These are phyloP conservation scores for Anthracocystis panici-leucophaei DNA, from an alignment of 1,284 basidiomycete genomes.

Conservation along the genomic window DNA sequence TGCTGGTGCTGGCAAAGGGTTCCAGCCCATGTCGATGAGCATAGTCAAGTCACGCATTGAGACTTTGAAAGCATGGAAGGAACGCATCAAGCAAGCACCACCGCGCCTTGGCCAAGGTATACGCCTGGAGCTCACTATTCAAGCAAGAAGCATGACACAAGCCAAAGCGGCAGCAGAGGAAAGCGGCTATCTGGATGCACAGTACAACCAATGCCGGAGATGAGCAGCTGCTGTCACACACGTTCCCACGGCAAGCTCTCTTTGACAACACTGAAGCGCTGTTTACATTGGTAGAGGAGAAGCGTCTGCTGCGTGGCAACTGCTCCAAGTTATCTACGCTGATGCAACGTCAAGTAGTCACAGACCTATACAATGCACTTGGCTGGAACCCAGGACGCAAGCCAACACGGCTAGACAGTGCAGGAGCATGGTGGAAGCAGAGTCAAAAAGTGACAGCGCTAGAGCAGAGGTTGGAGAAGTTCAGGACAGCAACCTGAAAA, in stretches of 20 bases:
- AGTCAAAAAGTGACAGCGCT: slow-evolving; percentile 1
- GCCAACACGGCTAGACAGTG: slow-evolving; percentile 11
- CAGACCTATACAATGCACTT: slow-evolving; percentile 11
- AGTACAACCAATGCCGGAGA: slow-evolving; percentile 2
- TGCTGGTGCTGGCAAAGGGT: slow-evolving; percentile 8
- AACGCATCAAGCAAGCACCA: no score
- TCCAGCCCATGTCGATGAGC: no score
- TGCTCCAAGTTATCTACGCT: slow-evolving; percentile 1
- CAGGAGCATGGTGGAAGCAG: neutral
- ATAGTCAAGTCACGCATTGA: no score
- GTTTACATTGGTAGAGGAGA: slow-evolving; percentile 2
- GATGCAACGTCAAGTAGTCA: slow-evolving; percentile 1
- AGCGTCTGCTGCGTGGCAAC: slow-evolving; percentile 3
- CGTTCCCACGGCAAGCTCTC: neutral
- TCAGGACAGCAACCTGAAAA: no score
- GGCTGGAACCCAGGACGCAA: slow-evolving; percentile 1
- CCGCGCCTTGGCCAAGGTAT: neutral
- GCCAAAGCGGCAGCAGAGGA: slow-evolving; percentile 2
- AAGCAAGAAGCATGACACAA: neutral
- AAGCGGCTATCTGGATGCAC: slow-evolving; percentile 2
- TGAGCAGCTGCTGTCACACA: slow-evolving; percentile 13
- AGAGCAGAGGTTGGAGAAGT: slow-evolving; percentile 1
- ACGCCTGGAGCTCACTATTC: slow-evolving; percentile 2
- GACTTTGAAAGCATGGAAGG: no score
- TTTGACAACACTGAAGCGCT: neutral